These are phyloP conservation scores for Combretum micranthum DNA, from an alignment of 345 rosid species.

Conservation along the genomic window DNA sequence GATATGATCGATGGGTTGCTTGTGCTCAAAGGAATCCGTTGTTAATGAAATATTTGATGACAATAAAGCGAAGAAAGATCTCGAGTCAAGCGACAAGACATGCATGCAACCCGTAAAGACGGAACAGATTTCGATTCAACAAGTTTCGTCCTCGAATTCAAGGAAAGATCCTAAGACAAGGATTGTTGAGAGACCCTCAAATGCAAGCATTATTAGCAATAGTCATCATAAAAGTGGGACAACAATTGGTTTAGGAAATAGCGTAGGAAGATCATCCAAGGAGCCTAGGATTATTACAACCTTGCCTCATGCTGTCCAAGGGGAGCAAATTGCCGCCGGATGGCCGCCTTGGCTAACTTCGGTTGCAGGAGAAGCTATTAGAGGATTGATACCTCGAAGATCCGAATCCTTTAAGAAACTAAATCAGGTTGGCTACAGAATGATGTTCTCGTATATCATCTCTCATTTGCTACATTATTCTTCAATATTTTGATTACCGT, in stretches of 20 bases:
- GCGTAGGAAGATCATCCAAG: slow-evolving; percentile 10
- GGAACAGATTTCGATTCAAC: slow-evolving; percentile 37
- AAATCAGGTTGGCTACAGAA: slow-evolving; percentile 47
- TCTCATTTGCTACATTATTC: too few relatives aligned
- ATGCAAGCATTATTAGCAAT: background rate
- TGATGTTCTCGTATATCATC: too few relatives aligned
- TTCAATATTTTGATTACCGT: background rate
- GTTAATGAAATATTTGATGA: slow-evolving; percentile 26
- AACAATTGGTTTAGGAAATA: slow-evolving; percentile 27
- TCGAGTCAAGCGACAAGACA: slow-evolving; percentile 26
- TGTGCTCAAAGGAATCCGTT: slow-evolving; percentile 67
- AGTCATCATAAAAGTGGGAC: slow-evolving; percentile 31
- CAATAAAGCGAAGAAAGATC: slow-evolving; percentile 20
- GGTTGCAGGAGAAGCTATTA: slow-evolving; percentile 78
- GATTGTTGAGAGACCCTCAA: slow-evolving; percentile 28
- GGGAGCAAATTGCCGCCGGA: slow-evolving; percentile 53
- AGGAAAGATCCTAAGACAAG: slow-evolving; percentile 15
- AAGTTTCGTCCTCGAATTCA: slow-evolving; percentile 27
- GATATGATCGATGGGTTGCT: slow-evolving; percentile 64
- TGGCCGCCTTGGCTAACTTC: slow-evolving; percentile 94
- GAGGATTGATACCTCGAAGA: slow-evolving; percentile 74
- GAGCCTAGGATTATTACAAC: slow-evolving; percentile 19
- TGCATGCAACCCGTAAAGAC: slow-evolving; percentile 44
- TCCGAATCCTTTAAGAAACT: slow-evolving; percentile 80
- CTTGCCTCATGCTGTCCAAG: slow-evolving; percentile 34